These are phyloP conservation scores for Cladosporium sp. DNA, from an alignment of 2,329 filamentous ascomycete species.

Conservation along the genomic window DNA sequence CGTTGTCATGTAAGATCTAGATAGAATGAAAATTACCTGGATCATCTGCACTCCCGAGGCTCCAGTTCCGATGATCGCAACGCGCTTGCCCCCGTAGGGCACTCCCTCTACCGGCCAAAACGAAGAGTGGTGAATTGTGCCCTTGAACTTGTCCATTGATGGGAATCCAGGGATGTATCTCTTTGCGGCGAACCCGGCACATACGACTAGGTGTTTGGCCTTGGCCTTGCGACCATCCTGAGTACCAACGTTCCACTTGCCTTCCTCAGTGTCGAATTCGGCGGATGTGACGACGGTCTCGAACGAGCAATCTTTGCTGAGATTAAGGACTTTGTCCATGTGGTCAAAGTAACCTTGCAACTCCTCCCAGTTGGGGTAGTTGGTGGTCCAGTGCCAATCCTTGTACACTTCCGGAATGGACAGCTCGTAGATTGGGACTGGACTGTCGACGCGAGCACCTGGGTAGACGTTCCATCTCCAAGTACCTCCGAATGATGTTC, in stretches of 20 bases:
- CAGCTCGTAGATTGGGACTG: slow-evolving; percentile 29
- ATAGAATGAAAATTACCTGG: slow-evolving; percentile 31
- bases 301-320: slow-evolving; percentile 57
- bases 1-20: background rate
- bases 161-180: slow-evolving; percentile 59
- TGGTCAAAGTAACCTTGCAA: slow-evolving; percentile 57
- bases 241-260: slow-evolving; percentile 50
- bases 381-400: slow-evolving; percentile 36
- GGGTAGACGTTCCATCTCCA: slow-evolving; percentile 34
- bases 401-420: slow-evolving; percentile 41
- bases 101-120: slow-evolving; percentile 44
- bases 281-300: slow-evolving; percentile 53
- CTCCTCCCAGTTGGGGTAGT: slow-evolving; percentile 37
- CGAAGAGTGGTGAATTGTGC: slow-evolving; percentile 46
- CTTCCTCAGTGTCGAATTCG: slow-evolving; percentile 46
- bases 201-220: slow-evolving; percentile 51
- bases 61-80: slow-evolving; percentile 62
- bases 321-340: slow-evolving; percentile 50
- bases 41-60: slow-evolving; percentile 62
- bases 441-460: slow-evolving; percentile 43
- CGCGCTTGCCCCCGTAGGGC: slow-evolving; percentile 55
- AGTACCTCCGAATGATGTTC: slow-evolving; percentile 30
- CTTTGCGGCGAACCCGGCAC: slow-evolving; percentile 56
- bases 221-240: slow-evolving; percentile 49
- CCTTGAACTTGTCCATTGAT: slow-evolving; percentile 58